Percentiles rank a stretch among this genome's conserved stretches.
phyloP scores from a whole-genome alignment of 306 rosid genomes.

The Castanea mollissima region DNA sequence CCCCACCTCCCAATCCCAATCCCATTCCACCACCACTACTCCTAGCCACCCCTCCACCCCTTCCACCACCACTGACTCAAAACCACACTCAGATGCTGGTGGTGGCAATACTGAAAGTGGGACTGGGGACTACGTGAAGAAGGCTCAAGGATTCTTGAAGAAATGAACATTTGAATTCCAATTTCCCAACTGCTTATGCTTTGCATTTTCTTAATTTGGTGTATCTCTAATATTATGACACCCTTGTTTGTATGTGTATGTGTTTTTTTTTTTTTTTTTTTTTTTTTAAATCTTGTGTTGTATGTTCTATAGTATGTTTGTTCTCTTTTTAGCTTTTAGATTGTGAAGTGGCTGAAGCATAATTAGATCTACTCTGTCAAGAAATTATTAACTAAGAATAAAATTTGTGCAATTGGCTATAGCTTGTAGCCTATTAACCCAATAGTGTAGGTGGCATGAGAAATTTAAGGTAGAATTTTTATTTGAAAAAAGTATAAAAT shows the following conservation, averaged over 20 bases:
- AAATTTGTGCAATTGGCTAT: background rate
- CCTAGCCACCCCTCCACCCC: no score
- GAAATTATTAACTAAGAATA: background rate
- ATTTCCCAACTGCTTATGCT: background rate
- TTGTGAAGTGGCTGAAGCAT: background rate
- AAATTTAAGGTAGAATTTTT: no score
- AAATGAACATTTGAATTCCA: background rate
- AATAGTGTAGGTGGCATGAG: no score
- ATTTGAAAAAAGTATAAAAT: no score
- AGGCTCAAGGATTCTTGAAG: slow-evolving; percentile 36
- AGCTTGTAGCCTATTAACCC: no score
- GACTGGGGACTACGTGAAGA: slow-evolving; percentile 25
- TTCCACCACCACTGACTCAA: no score
- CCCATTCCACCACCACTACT: background rate
- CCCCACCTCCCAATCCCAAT: background rate
- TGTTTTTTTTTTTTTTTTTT: background rate
- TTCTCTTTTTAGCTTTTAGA: background rate
- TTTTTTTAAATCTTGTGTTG: background rate
- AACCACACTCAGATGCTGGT: background rate
- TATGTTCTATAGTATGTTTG: background rate
- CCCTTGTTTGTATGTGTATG: background rate
- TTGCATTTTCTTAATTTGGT: background rate
- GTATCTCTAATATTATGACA: no score
- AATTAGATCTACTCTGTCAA: background rate
- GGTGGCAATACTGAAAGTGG: background rate